These are phyloP conservation scores for Aspergillus sp. DNA, from an alignment of 2,329 filamentous ascomycete genomes.

Conservation along the genomic window DNA sequence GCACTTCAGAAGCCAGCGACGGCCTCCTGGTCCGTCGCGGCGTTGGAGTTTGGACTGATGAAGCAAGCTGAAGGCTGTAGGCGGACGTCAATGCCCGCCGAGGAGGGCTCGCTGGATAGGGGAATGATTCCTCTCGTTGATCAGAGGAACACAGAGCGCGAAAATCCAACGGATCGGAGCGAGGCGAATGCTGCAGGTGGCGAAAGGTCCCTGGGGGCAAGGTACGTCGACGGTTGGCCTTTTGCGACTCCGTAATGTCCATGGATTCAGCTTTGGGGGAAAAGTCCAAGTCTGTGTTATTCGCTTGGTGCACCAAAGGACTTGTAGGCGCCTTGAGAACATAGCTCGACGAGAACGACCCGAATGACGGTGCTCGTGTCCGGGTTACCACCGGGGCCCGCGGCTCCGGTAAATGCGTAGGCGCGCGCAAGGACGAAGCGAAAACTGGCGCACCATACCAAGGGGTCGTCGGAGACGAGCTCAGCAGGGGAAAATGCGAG, in stretches of 20 bases:
- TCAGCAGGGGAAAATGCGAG: constrained; percentile 14
- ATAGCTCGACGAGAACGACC: constrained; percentile 69
- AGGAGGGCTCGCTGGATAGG: constrained; percentile 72
- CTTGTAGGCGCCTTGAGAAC: constrained; percentile 83
- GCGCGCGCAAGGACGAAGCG: constrained; percentile 10
- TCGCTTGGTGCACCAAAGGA: constrained; percentile 80
- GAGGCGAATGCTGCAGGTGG: constrained; percentile 39
- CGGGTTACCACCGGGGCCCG: constrained; percentile 12
- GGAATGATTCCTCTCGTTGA: constrained; percentile 53
- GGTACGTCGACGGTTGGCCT: constrained; percentile 58
- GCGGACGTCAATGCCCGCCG: constrained; percentile 63
- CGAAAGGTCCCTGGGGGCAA: constrained; percentile 56
- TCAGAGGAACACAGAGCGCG: constrained; percentile 37
- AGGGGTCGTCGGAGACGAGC: constrained; percentile 49
- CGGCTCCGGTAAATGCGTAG: constrained; percentile 11
- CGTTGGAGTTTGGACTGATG: constrained; percentile 31
- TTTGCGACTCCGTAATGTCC: constrained; percentile 40
- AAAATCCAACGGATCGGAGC: constrained; percentile 35
- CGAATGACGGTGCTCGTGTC: constrained; percentile 53
- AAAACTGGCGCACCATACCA: constrained; percentile 41
- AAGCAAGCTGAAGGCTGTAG: constrained; percentile 42
- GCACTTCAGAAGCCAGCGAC: constrained; percentile 65
- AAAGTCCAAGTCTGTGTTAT: constrained; percentile 67
- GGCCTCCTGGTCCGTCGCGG: constrained; percentile 48
- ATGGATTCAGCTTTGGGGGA: constrained; percentile 47